A percentile compares a stretch with the other conserved stretches of the same genome.
phyloP scores from a whole-genome alignment of 495 filamentous ascomycete genomes.

The Penicillium mononematosum region DNA sequence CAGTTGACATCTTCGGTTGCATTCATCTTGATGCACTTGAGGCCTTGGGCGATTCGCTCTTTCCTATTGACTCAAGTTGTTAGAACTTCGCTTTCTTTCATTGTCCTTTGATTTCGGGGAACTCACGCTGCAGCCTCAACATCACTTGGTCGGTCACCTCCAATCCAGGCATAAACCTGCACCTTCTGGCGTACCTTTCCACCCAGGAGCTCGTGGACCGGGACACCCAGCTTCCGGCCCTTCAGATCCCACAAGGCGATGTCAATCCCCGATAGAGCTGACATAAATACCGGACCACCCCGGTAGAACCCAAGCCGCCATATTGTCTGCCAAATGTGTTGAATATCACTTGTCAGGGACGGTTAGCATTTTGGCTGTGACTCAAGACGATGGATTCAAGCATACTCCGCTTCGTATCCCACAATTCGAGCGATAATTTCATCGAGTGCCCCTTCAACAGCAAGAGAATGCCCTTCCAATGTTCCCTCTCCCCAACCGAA shows the following conservation, averaged over 20 bases:
- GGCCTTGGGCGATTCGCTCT: slow-evolving; percentile 67
- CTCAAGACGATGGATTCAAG: not conserved
- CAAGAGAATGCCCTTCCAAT: slow-evolving; percentile 73
- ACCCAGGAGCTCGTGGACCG: slow-evolving; percentile 71
- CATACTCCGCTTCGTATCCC: slow-evolving; percentile 77
- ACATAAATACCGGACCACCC: slow-evolving; percentile 84
- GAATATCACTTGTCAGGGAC: slow-evolving; percentile 64
- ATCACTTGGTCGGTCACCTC: slow-evolving; percentile 74
- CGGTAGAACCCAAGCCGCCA: slow-evolving; percentile 77
- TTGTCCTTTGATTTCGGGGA: not conserved
- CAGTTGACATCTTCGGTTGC: slow-evolving; percentile 77
- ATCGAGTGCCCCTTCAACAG: slow-evolving; percentile 76
- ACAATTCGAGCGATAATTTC: slow-evolving; percentile 62
- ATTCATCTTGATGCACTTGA: slow-evolving; percentile 80
- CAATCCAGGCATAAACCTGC: slow-evolving; percentile 84
- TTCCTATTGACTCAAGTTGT: slow-evolving; percentile 32
- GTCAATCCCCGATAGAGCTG: slow-evolving; percentile 73
- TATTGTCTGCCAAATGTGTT: slow-evolving; percentile 75
- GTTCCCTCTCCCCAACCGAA: slow-evolving; percentile 82
- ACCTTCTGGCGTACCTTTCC: slow-evolving; percentile 73
- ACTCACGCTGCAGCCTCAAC: slow-evolving; percentile 57
- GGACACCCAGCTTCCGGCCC: slow-evolving; percentile 58
- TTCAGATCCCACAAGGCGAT: slow-evolving; percentile 86
- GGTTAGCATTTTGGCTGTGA: not conserved
- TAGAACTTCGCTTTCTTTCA: not conserved